phyloP scores from a whole-genome alignment of 148 eudicot genomes.

The Fagopyrum tataricum region DNA sequence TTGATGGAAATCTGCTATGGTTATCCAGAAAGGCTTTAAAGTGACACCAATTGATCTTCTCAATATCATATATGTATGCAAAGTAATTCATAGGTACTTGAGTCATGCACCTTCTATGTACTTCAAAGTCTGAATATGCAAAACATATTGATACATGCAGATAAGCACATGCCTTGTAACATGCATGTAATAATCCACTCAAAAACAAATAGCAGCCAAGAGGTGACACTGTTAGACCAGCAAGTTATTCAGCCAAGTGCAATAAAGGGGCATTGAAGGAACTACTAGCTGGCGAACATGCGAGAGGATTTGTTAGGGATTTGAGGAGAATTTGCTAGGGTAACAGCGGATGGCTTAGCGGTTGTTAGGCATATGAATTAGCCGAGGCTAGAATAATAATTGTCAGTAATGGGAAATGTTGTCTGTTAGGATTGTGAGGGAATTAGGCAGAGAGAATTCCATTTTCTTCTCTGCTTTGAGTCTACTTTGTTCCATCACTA shows the following conservation, averaged over 20 bases:
- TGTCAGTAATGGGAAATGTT: no score
- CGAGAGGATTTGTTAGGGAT: no score
- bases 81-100: background rate
- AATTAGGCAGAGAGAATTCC: no score
- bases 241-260: background rate
- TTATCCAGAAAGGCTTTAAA: background rate
- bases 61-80: background rate
- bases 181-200: background rate
- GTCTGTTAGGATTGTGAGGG: no score
- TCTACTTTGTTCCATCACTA: background rate
- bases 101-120: no score
- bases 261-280: no score
- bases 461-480: background rate
- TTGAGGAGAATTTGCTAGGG: no score
- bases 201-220: background rate
- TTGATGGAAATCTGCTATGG: constrained; percentile 48
- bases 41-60: background rate
- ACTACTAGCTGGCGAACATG: no score
- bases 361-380: no score
- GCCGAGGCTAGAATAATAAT: no score
- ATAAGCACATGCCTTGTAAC: background rate
- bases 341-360: no score
- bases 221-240: background rate
- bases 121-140: background rate
- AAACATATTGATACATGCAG: background rate